Evolutionary conservation across 306 rosid genomes (phyloP).

Genomic region (Fragaria iinumae): DNA sequence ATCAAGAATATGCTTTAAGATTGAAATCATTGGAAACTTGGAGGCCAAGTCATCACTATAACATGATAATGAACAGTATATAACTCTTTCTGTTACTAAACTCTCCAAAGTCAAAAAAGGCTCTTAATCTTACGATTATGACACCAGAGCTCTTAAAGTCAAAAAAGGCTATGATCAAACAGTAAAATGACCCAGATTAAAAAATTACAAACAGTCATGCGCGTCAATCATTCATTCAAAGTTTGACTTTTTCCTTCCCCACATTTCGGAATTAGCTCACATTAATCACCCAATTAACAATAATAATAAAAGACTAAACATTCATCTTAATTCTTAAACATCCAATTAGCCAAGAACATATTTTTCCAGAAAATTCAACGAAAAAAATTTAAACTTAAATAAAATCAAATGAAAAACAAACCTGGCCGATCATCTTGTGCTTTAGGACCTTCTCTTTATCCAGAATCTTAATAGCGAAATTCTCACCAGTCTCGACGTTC

Average conservation of each 20-base stretch:
- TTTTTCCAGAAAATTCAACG: not conserved
- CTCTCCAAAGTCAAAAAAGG: slow-evolving; percentile 7
- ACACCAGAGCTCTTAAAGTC: not conserved
- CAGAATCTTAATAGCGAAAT: slow-evolving; percentile 79
- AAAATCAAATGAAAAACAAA: not conserved
- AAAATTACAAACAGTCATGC: not conserved
- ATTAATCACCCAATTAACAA: not conserved
- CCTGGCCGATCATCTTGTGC: slow-evolving; percentile 95
- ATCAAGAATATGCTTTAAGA: not conserved
- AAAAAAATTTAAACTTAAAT: not conserved
- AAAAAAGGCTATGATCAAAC: not conserved
- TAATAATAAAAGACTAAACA: not conserved
- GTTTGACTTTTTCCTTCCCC: slow-evolving; percentile 6
- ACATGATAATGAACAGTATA: not conserved
- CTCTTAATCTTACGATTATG: not conserved
- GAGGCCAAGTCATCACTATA: not conserved
- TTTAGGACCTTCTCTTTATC: slow-evolving; percentile 81
- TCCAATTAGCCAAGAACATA: not conserved
- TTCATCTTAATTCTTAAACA: not conserved
- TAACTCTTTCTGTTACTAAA: too few relatives aligned
- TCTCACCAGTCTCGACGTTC: slow-evolving; percentile 50
- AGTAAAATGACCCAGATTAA: not conserved
- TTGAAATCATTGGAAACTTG: not conserved
- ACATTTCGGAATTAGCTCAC: not conserved
- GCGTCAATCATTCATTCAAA: not conserved